phyloP scores from a whole-genome alignment of 2,329 filamentous ascomycete genomes.

The Elsinoe necatrix region DNA sequence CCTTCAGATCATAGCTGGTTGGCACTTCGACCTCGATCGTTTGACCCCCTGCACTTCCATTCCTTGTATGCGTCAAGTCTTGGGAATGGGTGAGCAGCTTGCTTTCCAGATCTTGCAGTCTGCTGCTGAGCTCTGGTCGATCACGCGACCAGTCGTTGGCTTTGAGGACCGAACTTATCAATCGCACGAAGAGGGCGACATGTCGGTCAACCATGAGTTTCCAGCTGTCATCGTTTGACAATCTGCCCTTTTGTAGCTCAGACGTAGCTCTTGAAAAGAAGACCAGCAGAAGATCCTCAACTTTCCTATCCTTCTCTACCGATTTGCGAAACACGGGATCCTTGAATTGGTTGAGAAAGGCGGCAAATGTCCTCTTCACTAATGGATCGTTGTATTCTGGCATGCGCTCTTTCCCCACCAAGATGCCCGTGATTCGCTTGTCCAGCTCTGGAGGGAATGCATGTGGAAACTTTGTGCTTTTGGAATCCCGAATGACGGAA shows the following conservation, averaged over 20 bases:
- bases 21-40: conserved; percentile 76
- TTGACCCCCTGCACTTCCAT: conserved; percentile 50
- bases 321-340: conserved; percentile 79
- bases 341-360: conserved; percentile 88
- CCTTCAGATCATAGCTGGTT: conserved; percentile 84
- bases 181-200: conserved; percentile 83
- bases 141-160: conserved; percentile 80
- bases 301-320: conserved; percentile 86
- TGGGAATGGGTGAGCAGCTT: conserved; percentile 92
- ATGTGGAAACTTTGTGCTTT: conserved; percentile 63
- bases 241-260: conserved; percentile 70
- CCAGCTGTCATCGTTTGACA: conserved; percentile 75
- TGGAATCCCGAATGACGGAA: conserved; percentile 55
- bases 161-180: conserved; percentile 70
- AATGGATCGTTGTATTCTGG: conserved; percentile 85
- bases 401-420: conserved; percentile 72
- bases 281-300: conserved; percentile 87
- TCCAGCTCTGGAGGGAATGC: conserved; percentile 62
- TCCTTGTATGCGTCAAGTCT: conserved; percentile 61
- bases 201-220: conserved; percentile 89
- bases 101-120: conserved; percentile 75
- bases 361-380: conserved; percentile 88
- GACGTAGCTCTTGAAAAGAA: conserved; percentile 95
- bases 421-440: conserved; percentile 70
- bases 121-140: conserved; percentile 70